Conservation (phyloP, 352 stramenopile species). For the Phytophthora sp. region DNA sequence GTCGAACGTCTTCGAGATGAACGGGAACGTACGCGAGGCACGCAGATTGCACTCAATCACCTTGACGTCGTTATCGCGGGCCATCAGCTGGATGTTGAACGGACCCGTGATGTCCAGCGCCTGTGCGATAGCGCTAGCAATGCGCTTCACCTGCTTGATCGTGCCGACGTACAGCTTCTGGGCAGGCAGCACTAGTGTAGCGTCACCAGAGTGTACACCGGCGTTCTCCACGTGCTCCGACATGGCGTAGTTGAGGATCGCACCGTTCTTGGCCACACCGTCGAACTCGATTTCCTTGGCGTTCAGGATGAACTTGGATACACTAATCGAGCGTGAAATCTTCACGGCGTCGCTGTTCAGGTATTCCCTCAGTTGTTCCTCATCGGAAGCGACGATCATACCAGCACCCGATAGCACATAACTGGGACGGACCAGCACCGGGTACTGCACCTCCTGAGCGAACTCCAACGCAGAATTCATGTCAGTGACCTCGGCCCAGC, state of each 20-base stretch:
- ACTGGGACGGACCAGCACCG: constrained; percentile 95
- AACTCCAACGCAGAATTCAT: constrained; percentile 91
- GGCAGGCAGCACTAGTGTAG: constrained; percentile 96
- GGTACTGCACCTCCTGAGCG: constrained; percentile 93
- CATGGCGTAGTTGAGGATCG: constrained; percentile 99
- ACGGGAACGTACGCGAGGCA: constrained; percentile 98
- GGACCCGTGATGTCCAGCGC: constrained; percentile 97
- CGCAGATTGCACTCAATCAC: constrained; percentile 99
- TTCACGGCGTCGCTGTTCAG: constrained; percentile 86
- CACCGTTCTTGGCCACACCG: constrained; percentile 94
- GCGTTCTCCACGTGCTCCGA: constrained; percentile 99
- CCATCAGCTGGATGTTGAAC: constrained; percentile 99
- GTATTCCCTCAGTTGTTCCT: constrained; percentile 87
- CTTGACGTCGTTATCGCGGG: constrained; percentile 98
- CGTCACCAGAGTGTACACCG: constrained; percentile 98
- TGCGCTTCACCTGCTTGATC: constrained; percentile 97
- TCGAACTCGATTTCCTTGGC: constrained; percentile 99
- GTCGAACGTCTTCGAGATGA: constrained; percentile 99
- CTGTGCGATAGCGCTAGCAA: constrained; percentile 93
- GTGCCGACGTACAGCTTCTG: constrained; percentile 98
- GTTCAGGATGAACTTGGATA: constrained; percentile 98
- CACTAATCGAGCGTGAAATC: constrained; percentile 95
- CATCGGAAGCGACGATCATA: constrained; percentile 95
- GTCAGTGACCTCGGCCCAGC: constrained; percentile 91
- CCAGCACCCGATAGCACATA: constrained; percentile 97